Percentiles rank a stretch among this genome's conserved stretches.
phyloP scores from a whole-genome alignment of 2,329 filamentous ascomycete genomes.

The Aspergillus floridensis region DNA sequence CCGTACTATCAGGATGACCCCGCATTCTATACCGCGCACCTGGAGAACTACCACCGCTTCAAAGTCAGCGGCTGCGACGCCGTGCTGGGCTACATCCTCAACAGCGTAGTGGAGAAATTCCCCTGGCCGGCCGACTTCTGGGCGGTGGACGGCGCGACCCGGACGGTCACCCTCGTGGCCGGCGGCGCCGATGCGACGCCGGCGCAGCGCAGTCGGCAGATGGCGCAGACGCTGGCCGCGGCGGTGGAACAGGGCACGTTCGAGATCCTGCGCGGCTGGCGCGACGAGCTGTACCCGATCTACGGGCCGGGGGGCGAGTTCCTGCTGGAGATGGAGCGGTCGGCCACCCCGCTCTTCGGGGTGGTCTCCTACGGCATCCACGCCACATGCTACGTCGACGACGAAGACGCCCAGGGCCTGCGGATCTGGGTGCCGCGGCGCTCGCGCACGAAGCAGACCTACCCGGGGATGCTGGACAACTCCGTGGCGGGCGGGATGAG shows the following conservation, averaged over 20 bases:
- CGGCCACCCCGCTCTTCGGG: constrained; percentile 70
- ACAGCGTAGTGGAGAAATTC: constrained; percentile 43
- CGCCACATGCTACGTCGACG: constrained; percentile 69
- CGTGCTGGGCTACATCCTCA: constrained; percentile 60
- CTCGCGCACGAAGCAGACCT: constrained; percentile 76
- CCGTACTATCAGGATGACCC: constrained; percentile 67
- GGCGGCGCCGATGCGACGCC: constrained; percentile 58
- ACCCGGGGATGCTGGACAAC: constrained; percentile 90
- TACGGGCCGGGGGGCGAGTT: constrained; percentile 60
- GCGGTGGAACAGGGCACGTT: constrained; percentile 73
- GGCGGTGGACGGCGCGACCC: constrained; percentile 56
- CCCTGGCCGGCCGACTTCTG: constrained; percentile 57
- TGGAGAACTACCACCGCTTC: constrained; percentile 60
- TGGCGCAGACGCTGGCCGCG: constrained; percentile 59
- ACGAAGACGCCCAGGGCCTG: constrained; percentile 49
- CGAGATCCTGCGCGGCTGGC: constrained; percentile 72
- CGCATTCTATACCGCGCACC: constrained; percentile 53
- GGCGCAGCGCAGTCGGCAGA: constrained; percentile 58
- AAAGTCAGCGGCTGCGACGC: constrained; percentile 66
- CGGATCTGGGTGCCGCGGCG: constrained; percentile 83
- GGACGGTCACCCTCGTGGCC: constrained; percentile 62
- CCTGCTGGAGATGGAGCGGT: constrained; percentile 74
- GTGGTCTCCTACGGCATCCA: constrained; percentile 77
- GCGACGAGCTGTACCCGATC: constrained; percentile 76
- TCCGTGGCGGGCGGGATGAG: constrained; percentile 84